A percentile compares a stretch with the other conserved stretches of the same genome.
phyloP scores from a whole-genome alignment of 768 basidiomycete genomes.

The Guyanaporus albipodus region DNA sequence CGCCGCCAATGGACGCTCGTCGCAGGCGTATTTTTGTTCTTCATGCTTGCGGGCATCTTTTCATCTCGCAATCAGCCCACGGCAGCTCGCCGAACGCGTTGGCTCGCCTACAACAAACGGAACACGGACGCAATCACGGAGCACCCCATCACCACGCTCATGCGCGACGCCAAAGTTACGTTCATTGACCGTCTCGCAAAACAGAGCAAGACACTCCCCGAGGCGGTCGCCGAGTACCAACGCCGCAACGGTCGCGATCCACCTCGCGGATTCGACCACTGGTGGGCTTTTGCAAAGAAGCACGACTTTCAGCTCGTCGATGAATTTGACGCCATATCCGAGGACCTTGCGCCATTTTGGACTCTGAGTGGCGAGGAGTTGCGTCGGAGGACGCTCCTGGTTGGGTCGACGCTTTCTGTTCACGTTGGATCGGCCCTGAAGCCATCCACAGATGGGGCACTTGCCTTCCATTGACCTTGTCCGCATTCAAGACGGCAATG shows the following conservation, averaged over 20 bases:
- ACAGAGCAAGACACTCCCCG: conserved; percentile 77
- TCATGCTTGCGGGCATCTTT: conserved; percentile 49
- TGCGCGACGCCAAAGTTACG: conserved; percentile 76
- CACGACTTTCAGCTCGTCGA: conserved; percentile 78
- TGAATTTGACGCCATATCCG: conserved; percentile 77
- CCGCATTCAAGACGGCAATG: conserved; percentile 62
- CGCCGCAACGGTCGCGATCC: conserved; percentile 74
- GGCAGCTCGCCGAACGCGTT: conserved; percentile 1
- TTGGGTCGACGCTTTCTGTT: conserved; percentile 18
- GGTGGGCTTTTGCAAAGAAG: conserved; percentile 78
- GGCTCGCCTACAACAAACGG: conserved; percentile 14
- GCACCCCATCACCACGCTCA: conserved; percentile 85
- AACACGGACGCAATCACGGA: conserved; percentile 12
- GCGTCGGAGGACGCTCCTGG: conserved; percentile 57
- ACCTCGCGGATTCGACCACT: conserved; percentile 86
- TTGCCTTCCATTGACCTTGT: conserved; percentile 86
- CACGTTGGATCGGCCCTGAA: background rate
- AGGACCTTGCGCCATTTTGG: conserved; percentile 87
- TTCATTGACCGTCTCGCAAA: conserved; percentile 61
- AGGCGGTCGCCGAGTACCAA: conserved; percentile 81
- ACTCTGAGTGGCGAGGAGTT: conserved; percentile 67
- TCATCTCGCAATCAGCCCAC: conserved; percentile 32
- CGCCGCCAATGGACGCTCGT: conserved; percentile 41
- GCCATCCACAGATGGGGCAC: conserved; percentile 52
- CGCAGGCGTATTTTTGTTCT: conserved; percentile 40